phyloP scores from a whole-genome alignment of 2,329 filamentous ascomycete genomes.

The Tolypocladium paradoxum region DNA sequence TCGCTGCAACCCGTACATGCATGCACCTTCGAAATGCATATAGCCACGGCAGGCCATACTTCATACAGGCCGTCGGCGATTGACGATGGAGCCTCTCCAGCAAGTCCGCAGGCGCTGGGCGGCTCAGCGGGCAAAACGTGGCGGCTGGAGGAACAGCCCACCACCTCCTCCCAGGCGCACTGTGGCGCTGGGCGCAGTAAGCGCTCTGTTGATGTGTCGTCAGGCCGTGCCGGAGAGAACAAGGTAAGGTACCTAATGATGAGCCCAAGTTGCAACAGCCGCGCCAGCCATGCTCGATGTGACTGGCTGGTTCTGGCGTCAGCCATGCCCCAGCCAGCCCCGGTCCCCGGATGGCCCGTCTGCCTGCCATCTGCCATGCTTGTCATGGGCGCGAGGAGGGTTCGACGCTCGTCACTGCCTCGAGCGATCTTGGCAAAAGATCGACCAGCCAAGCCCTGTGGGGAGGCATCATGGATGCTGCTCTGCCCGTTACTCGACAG shows the following conservation, averaged over 20 bases:
- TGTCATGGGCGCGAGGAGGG: background rate
- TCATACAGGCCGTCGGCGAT: background rate
- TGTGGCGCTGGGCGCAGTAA: background rate
- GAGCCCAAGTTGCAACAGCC: no score
- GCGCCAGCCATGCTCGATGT: background rate
- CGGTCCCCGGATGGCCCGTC: background rate
- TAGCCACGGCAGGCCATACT: background rate
- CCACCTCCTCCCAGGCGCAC: background rate
- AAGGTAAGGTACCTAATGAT: no score
- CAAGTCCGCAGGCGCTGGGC: background rate
- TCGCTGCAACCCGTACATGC: background rate
- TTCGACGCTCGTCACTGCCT: background rate
- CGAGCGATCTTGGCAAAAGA: background rate
- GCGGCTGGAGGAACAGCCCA: background rate
- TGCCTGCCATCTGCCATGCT: background rate
- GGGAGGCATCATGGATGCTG: background rate
- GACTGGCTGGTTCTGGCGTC: constrained; percentile 1
- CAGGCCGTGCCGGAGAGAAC: background rate
- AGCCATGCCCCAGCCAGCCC: background rate
- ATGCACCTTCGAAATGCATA: background rate
- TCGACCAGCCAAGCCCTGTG: background rate
- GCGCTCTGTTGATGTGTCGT: background rate
- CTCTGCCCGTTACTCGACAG: no score
- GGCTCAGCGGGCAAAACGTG: background rate
- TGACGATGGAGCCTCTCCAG: background rate